Percentiles rank a stretch among this genome's conserved stretches.
These are phyloP conservation scores for Venturia pyrina DNA, from an alignment of 2,329 filamentous ascomycete species.

Conservation along the genomic window DNA sequence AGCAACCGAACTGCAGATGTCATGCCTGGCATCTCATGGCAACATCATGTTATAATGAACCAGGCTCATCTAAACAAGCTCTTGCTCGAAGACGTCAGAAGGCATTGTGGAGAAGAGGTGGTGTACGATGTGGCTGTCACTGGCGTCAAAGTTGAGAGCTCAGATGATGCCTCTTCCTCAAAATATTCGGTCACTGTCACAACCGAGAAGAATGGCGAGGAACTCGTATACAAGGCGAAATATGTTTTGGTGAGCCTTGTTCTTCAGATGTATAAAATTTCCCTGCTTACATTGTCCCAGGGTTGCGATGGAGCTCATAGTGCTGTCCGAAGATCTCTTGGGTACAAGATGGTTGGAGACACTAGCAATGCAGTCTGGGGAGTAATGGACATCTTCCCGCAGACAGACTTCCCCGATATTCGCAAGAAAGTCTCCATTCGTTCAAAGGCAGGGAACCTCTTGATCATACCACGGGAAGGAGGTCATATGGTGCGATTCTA, in stretches of 20 bases:
- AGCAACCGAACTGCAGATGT: conserved; percentile 44
- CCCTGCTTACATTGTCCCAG: not conserved
- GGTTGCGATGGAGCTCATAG: conserved; percentile 60
- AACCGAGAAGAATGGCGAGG: conserved; percentile 22
- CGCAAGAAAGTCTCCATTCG: conserved; percentile 40
- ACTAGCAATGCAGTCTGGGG: conserved; percentile 44
- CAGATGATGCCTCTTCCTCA: conserved; percentile 28
- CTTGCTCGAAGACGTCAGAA: conserved; percentile 43
- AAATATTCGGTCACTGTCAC: conserved; percentile 22
- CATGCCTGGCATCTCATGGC: conserved; percentile 49
- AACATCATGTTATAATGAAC: conserved; percentile 59
- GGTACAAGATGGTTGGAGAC: conserved; percentile 47
- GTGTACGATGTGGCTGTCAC: conserved; percentile 47
- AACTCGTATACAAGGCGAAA: conserved; percentile 26
- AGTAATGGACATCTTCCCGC: conserved; percentile 37
- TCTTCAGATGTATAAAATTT: not conserved
- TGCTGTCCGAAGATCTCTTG: conserved; percentile 51
- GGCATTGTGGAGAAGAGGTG: conserved; percentile 34
- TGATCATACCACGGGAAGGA: conserved; percentile 53
- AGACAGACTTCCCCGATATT: conserved; percentile 43
- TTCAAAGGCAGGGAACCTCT: conserved; percentile 45
- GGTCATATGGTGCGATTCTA: conserved; percentile 55
- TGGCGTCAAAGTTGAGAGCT: conserved; percentile 32
- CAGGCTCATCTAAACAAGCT: conserved; percentile 59
- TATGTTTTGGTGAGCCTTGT: conserved; percentile 26